These are phyloP conservation scores for Paraconiothyrium sp. DNA, from an alignment of 2,329 filamentous ascomycete genomes.

Conservation along the genomic window DNA sequence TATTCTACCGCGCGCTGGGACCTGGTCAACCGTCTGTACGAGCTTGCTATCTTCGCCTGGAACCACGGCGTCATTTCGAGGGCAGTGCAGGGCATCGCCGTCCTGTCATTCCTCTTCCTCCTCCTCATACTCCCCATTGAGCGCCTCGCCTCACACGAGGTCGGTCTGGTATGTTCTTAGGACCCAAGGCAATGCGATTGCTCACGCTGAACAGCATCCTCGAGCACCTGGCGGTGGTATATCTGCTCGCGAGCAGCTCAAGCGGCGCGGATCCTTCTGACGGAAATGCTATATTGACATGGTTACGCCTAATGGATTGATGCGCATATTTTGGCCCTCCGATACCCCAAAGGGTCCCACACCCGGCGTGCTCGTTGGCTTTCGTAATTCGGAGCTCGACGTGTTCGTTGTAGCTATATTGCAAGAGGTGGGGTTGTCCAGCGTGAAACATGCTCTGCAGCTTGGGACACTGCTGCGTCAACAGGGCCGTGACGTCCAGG, in stretches of 20 bases:
- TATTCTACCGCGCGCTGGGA: conserved; percentile 99
- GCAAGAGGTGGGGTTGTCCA: conserved; percentile 86
- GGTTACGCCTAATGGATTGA: conserved; percentile 79
- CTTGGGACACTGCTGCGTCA: conserved; percentile 84
- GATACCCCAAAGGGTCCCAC: conserved; percentile 78
- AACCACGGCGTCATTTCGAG: conserved; percentile 96
- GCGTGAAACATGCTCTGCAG: conserved; percentile 87
- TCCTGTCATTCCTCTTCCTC: conserved; percentile 86
- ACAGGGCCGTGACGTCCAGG: conserved; percentile 79
- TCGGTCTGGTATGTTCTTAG: conserved; percentile 72
- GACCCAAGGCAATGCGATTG: not conserved
- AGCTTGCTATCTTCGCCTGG: conserved; percentile 96
- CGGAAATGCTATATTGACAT: conserved; percentile 66
- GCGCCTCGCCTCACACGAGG: conserved; percentile 82
- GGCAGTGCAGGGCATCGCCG: conserved; percentile 82
- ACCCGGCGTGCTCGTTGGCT: conserved; percentile 90
- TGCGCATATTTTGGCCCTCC: conserved; percentile 98
- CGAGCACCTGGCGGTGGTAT: conserved; percentile 80
- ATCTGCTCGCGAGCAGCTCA: conserved; percentile 93
- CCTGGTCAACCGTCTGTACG: conserved; percentile 94
- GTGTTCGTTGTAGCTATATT: conserved; percentile 89
- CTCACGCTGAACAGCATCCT: conserved; percentile 72
- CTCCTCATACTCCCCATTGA: conserved; percentile 84
- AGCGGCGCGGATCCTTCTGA: conserved; percentile 92
- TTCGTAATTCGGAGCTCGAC: conserved; percentile 91